phyloP scores from a whole-genome alignment of 495 filamentous ascomycete genomes.

The Aspergillus campestris region DNA sequence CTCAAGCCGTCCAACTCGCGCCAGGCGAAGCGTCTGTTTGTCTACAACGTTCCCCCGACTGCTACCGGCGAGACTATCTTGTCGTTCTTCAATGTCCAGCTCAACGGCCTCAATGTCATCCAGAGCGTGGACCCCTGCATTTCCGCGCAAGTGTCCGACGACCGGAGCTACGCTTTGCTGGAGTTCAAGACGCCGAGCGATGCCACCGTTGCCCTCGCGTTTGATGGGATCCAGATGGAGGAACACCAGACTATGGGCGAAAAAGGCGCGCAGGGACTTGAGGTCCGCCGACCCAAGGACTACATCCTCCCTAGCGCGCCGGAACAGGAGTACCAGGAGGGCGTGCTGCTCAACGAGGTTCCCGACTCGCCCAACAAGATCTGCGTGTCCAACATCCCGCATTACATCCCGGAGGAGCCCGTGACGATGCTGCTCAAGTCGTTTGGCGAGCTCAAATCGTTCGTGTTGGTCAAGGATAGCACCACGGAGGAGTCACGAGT shows the following conservation, averaged over 20 bases:
- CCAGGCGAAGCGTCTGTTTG: conserved; percentile 84
- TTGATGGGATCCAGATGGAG: conserved; percentile 85
- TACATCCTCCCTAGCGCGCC: conserved; percentile 91
- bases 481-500: conserved; percentile 83
- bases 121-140: conserved; percentile 79
- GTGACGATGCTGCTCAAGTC: conserved; percentile 80
- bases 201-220: conserved; percentile 80
- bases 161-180: conserved; percentile 70
- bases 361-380: conserved; percentile 94
- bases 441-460: conserved; percentile 90
- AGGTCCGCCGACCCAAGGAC: conserved; percentile 87
- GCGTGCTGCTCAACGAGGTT: conserved; percentile 69
- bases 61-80: conserved; percentile 63
- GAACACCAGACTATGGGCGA: conserved; percentile 48
- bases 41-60: conserved; percentile 65
- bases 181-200: conserved; percentile 87
- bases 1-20: conserved; percentile 89
- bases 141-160: conserved; percentile 70
- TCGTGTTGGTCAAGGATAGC: conserved; percentile 81
- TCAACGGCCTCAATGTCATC: conserved; percentile 89
- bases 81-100: conserved; percentile 90
- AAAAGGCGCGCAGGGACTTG: conserved; percentile 56
- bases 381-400: conserved; percentile 78
- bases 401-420: conserved; percentile 81
- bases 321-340: conserved; percentile 67